Conservation (phyloP, 139 green algal species). For the Volvox reticuliferus region DNA sequence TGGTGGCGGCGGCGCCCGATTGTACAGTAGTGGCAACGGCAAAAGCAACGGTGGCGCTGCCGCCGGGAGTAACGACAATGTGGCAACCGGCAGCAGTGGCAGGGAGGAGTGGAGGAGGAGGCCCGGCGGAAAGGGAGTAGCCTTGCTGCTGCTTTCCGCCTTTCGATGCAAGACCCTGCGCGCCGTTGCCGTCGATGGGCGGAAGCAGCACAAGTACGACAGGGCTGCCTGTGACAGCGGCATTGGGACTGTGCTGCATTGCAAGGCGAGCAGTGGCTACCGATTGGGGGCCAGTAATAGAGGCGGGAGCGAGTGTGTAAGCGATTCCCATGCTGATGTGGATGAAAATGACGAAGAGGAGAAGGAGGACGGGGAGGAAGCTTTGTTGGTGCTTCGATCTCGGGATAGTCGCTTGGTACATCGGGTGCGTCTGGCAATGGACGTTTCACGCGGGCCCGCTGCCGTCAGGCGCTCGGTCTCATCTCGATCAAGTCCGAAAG, state of each 20-base stretch:
- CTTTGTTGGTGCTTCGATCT: neutral
- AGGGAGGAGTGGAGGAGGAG: neutral
- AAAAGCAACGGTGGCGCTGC: neutral
- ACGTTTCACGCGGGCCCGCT: neutral
- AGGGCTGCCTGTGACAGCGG: too few species aligned
- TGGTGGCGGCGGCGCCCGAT: too few species aligned
- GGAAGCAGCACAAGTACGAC: too few species aligned
- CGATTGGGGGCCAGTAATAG: too few species aligned
- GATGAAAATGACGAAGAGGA: neutral
- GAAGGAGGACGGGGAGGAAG: neutral
- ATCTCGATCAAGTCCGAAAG: neutral
- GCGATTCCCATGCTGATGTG: neutral
- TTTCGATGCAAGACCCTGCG: neutral
- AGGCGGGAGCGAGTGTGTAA: too few species aligned
- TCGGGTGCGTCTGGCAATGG: neutral
- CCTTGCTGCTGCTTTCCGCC: neutral
- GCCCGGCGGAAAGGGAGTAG: neutral
- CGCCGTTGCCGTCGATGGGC: too few species aligned
- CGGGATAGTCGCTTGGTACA: neutral
- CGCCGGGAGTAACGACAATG: neutral
- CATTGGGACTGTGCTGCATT: too few species aligned
- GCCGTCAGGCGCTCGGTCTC: neutral
- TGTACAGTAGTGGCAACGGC: neutral
- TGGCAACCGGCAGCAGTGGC: neutral
- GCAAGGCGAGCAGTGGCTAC: too few species aligned